Percentiles rank a stretch among this genome's conserved stretches.
Evolutionary conservation across 1,284 basidiomycete species (phyloP).

Genomic region (Boletus sp.): DNA sequence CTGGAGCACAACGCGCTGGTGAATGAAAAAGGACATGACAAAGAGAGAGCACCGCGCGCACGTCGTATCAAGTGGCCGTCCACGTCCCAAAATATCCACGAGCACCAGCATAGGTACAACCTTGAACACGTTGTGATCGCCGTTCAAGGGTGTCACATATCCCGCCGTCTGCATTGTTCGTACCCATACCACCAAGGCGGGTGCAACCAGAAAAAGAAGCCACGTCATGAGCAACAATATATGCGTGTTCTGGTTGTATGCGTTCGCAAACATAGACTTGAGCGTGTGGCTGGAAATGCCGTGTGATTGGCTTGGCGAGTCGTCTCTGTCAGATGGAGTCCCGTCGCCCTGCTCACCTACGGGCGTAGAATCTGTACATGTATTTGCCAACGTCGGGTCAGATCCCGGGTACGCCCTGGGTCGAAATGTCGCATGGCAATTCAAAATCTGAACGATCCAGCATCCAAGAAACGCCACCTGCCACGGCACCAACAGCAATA

Average conservation of each 20-base stretch:
- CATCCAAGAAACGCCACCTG: constrained; percentile 86
- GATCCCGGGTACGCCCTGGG: constrained; percentile 23
- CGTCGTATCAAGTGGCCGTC: constrained; percentile 37
- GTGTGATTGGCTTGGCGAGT: background rate
- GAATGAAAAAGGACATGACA: background rate
- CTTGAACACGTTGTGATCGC: constrained; percentile 71
- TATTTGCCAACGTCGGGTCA: constrained; percentile 24
- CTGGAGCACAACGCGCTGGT: constrained; percentile 31
- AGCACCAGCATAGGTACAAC: constrained; percentile 65
- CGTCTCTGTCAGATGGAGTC: background rate
- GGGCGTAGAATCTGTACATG: constrained; percentile 12
- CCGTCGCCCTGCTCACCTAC: background rate
- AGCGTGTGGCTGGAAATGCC: background rate
- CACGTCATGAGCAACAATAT: constrained; percentile 77
- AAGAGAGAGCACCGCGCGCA: constrained; percentile 29
- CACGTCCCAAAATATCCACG: constrained; percentile 57
- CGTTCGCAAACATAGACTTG: constrained; percentile 20
- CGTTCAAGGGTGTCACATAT: constrained; percentile 66
- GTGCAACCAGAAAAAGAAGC: constrained; percentile 76
- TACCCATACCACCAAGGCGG: constrained; percentile 86
- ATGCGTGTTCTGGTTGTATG: constrained; percentile 52
- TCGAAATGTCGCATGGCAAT: constrained; percentile 41
- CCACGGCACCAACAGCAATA: constrained; percentile 79
- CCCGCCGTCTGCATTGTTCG: constrained; percentile 78
- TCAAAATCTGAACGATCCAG: constrained; percentile 72